Evolutionary conservation across 2,329 filamentous ascomycete genomes (phyloP).

Genomic region (Cytospora mali): DNA sequence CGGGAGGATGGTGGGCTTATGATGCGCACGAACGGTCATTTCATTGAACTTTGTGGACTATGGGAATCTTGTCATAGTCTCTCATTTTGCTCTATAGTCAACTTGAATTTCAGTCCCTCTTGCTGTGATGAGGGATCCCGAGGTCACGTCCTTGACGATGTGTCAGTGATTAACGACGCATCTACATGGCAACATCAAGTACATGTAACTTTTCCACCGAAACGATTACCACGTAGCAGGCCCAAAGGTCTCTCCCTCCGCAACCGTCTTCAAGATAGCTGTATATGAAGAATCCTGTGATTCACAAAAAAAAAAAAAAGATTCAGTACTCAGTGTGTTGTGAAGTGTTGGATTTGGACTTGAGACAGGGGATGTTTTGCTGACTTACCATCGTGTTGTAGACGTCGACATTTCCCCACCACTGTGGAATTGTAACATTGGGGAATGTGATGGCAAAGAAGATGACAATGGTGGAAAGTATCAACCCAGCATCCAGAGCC

Average conservation of each 20-base stretch:
- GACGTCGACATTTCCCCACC: constrained; percentile 56
- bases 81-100: background rate
- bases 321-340: constrained; percentile 41
- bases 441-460: constrained; percentile 44
- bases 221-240: constrained; percentile 39
- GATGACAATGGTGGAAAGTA: constrained; percentile 42
- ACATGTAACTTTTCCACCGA: background rate
- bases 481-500: constrained; percentile 43
- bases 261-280: constrained; percentile 38
- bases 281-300: constrained; percentile 40
- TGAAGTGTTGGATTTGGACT: too few species aligned
- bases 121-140: too few species aligned
- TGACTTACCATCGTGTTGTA: constrained; percentile 46
- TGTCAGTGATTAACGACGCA: background rate
- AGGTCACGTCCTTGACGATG: too few species aligned
- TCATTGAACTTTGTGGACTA: background rate
- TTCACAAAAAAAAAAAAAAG: constrained; percentile 27
- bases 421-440: constrained; percentile 42
- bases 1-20: background rate
- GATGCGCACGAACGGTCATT: background rate
- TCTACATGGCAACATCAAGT: background rate
- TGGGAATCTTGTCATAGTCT: background rate
- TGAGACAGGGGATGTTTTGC: background rate
- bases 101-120: background rate
- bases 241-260: constrained; percentile 41